phyloP scores from a whole-genome alignment of 163 green algal genomes.

The Scenedesmus sp. region DNA sequence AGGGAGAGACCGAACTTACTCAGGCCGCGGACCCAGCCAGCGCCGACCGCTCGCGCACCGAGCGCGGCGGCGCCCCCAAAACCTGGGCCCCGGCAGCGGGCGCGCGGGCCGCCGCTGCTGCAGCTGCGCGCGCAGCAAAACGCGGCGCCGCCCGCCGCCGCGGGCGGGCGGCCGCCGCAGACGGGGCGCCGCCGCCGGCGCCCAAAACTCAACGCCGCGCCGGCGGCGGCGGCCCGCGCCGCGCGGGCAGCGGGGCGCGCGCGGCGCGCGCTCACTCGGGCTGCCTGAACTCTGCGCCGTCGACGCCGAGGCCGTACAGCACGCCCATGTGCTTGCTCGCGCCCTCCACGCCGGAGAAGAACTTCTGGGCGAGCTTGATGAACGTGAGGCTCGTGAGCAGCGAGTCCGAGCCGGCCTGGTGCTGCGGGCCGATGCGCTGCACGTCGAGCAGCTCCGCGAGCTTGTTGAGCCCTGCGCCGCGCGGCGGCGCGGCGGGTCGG shows the following conservation, averaged over 20 bases:
- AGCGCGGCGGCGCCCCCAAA: no score
- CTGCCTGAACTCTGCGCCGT: slow-evolving; percentile 53
- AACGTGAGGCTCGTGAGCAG: slow-evolving; percentile 93
- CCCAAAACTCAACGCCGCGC: background rate
- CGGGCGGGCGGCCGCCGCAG: background rate
- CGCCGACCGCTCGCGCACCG: no score
- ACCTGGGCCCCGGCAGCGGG: no score
- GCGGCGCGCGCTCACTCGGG: slow-evolving; percentile 5
- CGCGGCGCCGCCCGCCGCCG: background rate
- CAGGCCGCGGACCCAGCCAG: no score
- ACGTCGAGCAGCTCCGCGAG: slow-evolving; percentile 96
- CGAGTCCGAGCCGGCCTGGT: slow-evolving; percentile 90
- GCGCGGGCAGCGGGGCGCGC: slow-evolving; percentile 1
- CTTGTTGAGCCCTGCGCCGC: slow-evolving; percentile 97
- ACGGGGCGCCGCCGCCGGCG: no score
- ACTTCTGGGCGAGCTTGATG: slow-evolving; percentile 84
- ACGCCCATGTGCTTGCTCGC: slow-evolving; percentile 82
- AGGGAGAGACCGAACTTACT: no score
- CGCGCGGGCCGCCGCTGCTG: no score
- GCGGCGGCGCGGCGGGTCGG: no score
- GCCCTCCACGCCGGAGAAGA: slow-evolving; percentile 77
- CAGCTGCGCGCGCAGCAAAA: background rate
- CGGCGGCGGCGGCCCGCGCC: no score
- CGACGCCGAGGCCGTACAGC: slow-evolving; percentile 91
- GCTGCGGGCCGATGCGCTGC: slow-evolving; percentile 94